Evolutionary conservation across 805 yeast species (phyloP), one percentile per base, ranked within the genome.

Genomic region (Yarrowia keelungensis): DNA sequence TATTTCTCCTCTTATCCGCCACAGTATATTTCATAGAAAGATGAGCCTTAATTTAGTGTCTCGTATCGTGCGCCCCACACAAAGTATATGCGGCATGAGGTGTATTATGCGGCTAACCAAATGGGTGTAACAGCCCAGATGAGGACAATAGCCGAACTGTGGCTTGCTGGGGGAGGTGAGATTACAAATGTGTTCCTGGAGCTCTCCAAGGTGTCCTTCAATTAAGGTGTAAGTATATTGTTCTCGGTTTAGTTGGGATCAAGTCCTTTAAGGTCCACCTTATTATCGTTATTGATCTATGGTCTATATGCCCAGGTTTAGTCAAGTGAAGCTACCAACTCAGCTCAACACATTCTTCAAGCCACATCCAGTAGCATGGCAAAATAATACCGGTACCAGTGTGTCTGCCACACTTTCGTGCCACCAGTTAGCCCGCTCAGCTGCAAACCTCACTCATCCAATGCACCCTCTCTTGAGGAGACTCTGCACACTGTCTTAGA

Each of bases 401-500:
- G 32, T 26, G n/a, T n/a, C 32, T 26, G 32, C 32, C 32, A 26
- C 32, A 26, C 5, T 26, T 26, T 26, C 32, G 5, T 3, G 32
- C 32, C 32, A 26, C 32, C 32, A 26, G 32, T 5, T 26, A 26
- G 32, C 2, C 2, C 32, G 7, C 2, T 26, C 32, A 26, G 32
- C 32, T 26, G 32, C 32, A 26, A 26, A 26, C 32, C 32, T 26
- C 32, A 3, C 32, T 5, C 32, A 39, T 38, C 59, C 59, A 53
- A 10, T 53, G 45, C 16, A 39, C 41, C 47, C 10, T 22, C 15
- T 41, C 19, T 15, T 22, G 45, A 3, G 62, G 49, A n/a, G 26
- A 26, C 51, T 45, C 65, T 11, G 65, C 22, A 45, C 65, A 59
- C 19, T 59, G 65, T 2, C 51, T 35, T 15, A 59, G 65, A 14